Evolutionary conservation across 495 filamentous ascomycete species (phyloP).

Genomic region (Penicillium roqueforti): DNA sequence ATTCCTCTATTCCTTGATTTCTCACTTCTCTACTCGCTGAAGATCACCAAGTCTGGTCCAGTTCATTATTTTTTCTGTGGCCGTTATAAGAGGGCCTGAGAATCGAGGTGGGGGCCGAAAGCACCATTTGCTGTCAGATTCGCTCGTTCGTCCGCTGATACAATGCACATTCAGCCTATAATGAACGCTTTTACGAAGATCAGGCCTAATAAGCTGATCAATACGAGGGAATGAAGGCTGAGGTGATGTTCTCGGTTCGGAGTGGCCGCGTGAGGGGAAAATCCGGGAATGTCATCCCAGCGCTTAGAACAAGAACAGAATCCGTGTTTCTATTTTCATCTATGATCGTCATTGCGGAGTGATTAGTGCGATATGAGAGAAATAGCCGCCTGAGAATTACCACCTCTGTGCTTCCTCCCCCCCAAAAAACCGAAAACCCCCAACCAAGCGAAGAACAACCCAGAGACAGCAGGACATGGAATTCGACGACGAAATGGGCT

Average conservation of each 20-base stretch:
- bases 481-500: slow-evolving; percentile 32
- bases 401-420: neutral
- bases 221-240: neutral
- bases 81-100: slow-evolving; percentile 5
- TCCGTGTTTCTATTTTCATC: neutral
- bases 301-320: neutral
- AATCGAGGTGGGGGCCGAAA: slow-evolving; percentile 20
- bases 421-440: neutral
- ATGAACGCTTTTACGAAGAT: slow-evolving; percentile 2
- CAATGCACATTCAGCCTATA: slow-evolving; percentile 30
- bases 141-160: slow-evolving; percentile 15
- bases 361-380: slow-evolving; percentile 1
- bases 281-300: neutral
- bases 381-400: neutral
- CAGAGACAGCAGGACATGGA: slow-evolving; percentile 24
- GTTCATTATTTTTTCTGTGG: slow-evolving; percentile 13
- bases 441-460: neutral
- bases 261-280: slow-evolving; percentile 1
- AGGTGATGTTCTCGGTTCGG: slow-evolving; percentile 3
- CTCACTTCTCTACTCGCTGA: neutral
- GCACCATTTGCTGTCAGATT: neutral
- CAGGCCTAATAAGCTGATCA: slow-evolving; percentile 3
- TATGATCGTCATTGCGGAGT: neutral
- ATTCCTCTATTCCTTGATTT: neutral
- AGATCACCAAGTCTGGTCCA: neutral